Base-by-base conservation (phyloP, 202 grass and related monocot species). In the Eragrostis tef region DNA sequence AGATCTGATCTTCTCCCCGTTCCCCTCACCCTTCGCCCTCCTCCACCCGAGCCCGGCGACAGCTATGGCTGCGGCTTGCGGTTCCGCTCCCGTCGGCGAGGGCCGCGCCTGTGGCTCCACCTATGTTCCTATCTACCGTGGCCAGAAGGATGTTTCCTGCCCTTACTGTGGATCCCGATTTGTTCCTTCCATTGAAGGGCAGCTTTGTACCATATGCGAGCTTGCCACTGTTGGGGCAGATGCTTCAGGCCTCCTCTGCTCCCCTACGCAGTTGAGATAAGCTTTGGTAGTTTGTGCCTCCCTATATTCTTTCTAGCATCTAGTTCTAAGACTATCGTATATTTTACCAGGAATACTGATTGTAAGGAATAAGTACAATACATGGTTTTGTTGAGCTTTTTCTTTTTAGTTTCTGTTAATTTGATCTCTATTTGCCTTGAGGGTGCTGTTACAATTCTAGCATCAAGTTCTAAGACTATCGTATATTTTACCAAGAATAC, bases 211-310 rank as follows among this genome's bases (percentile, higher is more conserved):
- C 83, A 88, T 95, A 77, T 98, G 96, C 44, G 96, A 98, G 59
- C 88, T 95, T 44, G 60, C 96, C 0, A 83, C 78, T 6, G 88
- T 98, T 1, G 92, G 96, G 0, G 87, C 85, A 42, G 92, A 98
- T 78, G 96, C 96, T 64, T 98, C 96, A 49, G 96, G 96, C 57
- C 96, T 98, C 11, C 87, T 98, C n/a, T 98, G 92, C 78, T 94
- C 85, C 54, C 76, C 92, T 81, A 86, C 95, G 49, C 95, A 98
- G 27, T 57, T 29, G 76, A 98, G 95, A 92, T 93, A 80, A 88
- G 36, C 53, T 34, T 48, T 51, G 67, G 51, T 84, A 85, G 86
- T 51, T 89, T 81, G 78, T 54, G 61, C 51, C 21, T 68, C 79
- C 71, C 49, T 77, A 60, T 89, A 81, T 89, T 89, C 83, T 86